Conservation (phyloP, 169 alveolate genomes). For the Eimeria acervulina region DNA sequence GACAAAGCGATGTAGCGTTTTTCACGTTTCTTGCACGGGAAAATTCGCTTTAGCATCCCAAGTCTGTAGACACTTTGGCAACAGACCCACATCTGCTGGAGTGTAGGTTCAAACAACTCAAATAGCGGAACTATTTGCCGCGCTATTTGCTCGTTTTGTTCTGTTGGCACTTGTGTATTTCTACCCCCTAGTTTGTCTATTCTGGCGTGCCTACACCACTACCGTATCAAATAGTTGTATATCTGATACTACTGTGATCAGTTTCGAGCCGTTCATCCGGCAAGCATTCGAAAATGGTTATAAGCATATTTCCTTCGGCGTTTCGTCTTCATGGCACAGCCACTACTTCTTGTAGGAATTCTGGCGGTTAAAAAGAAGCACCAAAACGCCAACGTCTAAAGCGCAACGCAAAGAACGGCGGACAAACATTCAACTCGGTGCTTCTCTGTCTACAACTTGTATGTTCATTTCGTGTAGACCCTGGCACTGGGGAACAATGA, state of each 20-base stretch:
- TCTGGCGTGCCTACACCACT: too few relatives aligned
- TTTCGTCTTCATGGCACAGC: not conserved
- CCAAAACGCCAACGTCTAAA: slow-evolving; percentile 58
- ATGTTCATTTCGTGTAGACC: not conserved
- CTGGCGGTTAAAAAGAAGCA: slow-evolving; percentile 25
- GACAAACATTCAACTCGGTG: not conserved
- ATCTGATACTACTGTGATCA: too few relatives aligned
- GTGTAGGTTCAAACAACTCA: not conserved
- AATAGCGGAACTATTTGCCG: not conserved
- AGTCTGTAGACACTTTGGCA: not conserved
- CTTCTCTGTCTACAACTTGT: not conserved
- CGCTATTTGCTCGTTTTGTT: not conserved
- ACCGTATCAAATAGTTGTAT: too few relatives aligned
- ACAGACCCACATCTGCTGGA: not conserved
- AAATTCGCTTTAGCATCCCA: not conserved
- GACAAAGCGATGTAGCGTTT: not conserved
- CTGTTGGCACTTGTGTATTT: not conserved
- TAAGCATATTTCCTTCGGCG: not conserved
- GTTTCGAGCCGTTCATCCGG: not conserved
- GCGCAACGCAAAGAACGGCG: not conserved
- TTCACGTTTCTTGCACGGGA: not conserved
- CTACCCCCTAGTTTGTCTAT: not conserved
- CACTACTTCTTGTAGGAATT: not conserved
- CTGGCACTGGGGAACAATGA: not conserved
- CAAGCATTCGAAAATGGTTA: not conserved